Evolutionary conservation across 495 filamentous ascomycete species (phyloP), one percentile per base, ranked within the genome.

Genomic region (Aspergillus mulundensis): DNA sequence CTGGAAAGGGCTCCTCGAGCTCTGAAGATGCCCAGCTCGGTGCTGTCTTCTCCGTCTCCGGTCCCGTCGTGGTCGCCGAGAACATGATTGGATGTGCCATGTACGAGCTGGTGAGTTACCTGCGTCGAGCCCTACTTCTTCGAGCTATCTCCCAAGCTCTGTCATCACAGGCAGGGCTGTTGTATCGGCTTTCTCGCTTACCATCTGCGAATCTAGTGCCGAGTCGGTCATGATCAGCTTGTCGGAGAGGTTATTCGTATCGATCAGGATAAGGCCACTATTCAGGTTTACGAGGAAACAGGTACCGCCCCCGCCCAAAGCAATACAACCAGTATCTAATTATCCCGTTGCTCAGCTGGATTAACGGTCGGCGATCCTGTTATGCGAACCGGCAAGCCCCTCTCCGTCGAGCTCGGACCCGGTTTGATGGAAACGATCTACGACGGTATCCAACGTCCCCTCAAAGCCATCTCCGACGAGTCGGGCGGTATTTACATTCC

Each of bases 391-490:
- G 89, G 91, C 65, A 96, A 96, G 80, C 95, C 94, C 54, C 80
- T 99, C 4, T 95, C 92, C 45, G 94, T 99, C 69, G 95, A 99
- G 74, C 85, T 97, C 51, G 94, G 94, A 24, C 94, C 94, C 60
- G 94, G 95, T 65, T 75, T 99, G 75, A 90, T 98, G 84, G 92
- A 97, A 77, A 98, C 95, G 50, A 98, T 98, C 69, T 98, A 98
- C 77, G 95, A 99, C 69, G 94, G 94, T 69, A 97, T 99, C 63
- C 94, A 99, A 71, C 88, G 94, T 58, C 94, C 94, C 53, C 84
- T 99, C 61, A 86, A 85, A 67, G 84, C 82, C 54, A 99, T 99
- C 65, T 79, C 87, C 54, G 77, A 86, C 44, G 71, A 84, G 47
- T 85, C 89, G 14, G 74, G 88, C 58, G 87, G 89, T 68, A 98